Base-by-base conservation (phyloP, 1,284 basidiomycete species). In the Sanguinoderma infundibulare region DNA sequence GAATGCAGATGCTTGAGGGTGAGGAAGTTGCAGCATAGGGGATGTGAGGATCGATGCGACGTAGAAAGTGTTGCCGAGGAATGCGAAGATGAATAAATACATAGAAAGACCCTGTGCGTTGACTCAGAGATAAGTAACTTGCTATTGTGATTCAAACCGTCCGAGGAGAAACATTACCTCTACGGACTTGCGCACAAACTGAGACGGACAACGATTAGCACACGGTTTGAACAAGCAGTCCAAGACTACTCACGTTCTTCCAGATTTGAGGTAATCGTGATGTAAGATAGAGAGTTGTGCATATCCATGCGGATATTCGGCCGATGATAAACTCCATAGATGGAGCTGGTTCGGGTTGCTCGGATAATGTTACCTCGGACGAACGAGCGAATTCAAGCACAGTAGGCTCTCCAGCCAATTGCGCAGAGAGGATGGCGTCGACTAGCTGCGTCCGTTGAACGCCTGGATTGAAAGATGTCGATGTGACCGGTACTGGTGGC, bases 241-340 rank as follows among this genome's bases (percentile, higher is more conserved):
- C 15, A 9, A 32, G 3, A 24, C 22, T 7, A 87, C 94, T 76
- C 73, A 96, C 95, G 70, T 98, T 98, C 77, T 96, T 96, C 95
- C 95, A 98, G 66, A 98, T 97, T 75, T 98, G 96, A 30, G 96
- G 96, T 69, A 98, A 78, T 54, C 96, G 86, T 3, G 92, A 94
- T 5, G 95, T 97, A 28, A 98, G 78, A 75, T 98, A 98, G 22
- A 97, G 79, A 0, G 88, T 93, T 1, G 95, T 95, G 73, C 96
- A 98, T 30, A 90, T 73, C 96, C 96, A 98, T 7, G 96, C 95
- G 57, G 91, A 95, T 61, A 95, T 86, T 2, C 96, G 89, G 1
- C 96, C 96, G 53, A 98, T 78, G 17, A 94, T 73, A 50, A 86
- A 89, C 67, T 91, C 83, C 47, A 73, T 6, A 75, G 73, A 57